phyloP scores from a whole-genome alignment of 768 basidiomycete species.

The Naganishia friedmannii region DNA sequence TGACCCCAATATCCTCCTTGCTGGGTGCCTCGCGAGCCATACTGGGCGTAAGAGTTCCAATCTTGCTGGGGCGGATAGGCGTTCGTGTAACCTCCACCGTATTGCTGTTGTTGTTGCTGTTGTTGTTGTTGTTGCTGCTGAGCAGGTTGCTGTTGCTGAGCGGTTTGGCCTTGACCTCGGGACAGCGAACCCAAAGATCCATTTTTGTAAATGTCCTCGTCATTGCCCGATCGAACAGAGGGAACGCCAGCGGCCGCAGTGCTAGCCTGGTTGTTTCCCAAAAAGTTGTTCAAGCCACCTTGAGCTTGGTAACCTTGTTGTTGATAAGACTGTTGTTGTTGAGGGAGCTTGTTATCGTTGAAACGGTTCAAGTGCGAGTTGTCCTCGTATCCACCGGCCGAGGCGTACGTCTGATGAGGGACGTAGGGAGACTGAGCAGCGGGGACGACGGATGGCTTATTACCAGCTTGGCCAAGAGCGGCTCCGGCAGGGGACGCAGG shows the following conservation, averaged over 20 bases:
- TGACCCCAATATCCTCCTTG: constrained; percentile 30
- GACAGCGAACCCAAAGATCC: constrained; percentile 15
- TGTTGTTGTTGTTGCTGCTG: constrained; percentile 35
- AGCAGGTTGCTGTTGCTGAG: constrained; percentile 31
- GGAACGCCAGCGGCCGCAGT: constrained; percentile 26
- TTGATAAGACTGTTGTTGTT: constrained; percentile 26
- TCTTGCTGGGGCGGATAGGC: constrained; percentile 35
- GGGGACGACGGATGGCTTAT: constrained; percentile 34
- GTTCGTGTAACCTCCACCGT: constrained; percentile 34
- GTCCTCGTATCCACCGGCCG: constrained; percentile 43
- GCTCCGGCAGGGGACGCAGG: constrained; percentile 34
- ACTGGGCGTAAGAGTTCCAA: constrained; percentile 43
- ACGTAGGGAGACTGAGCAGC: constrained; percentile 48
- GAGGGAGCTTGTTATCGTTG: constrained; percentile 26
- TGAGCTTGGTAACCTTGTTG: constrained; percentile 25
- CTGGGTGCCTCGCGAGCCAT: constrained; percentile 25
- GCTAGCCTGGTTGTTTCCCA: constrained; percentile 34
- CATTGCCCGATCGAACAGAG: constrained; percentile 34
- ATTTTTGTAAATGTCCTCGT: constrained; percentile 35
- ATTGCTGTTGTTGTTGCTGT: constrained; percentile 38
- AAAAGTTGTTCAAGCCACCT: constrained; percentile 41
- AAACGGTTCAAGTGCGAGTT: constrained; percentile 24
- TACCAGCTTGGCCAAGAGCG: constrained; percentile 36
- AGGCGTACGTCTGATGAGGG: constrained; percentile 32
- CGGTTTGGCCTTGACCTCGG: neutral